Percentiles rank a stretch among this genome's conserved stretches.
These are phyloP conservation scores for Daphne laureola DNA, from an alignment of 441 rosid species.

Conservation along the genomic window DNA sequence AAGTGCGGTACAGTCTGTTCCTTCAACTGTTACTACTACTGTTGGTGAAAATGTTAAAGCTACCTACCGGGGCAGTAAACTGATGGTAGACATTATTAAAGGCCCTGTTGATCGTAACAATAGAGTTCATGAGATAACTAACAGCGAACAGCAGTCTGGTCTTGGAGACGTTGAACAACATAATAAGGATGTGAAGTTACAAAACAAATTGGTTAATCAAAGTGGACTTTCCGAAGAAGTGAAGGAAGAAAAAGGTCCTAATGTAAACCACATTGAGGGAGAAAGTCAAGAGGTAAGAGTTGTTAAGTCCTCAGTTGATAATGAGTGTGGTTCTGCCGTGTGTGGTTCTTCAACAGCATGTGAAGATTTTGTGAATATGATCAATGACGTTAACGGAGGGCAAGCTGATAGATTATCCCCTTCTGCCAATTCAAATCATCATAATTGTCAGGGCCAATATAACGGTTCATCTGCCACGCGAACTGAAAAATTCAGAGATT, in stretches of 20 bases:
- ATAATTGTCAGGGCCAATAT: slow-evolving; percentile 11
- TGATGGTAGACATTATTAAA: slow-evolving; percentile 19
- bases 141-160: slow-evolving; percentile 24
- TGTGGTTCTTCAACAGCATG: slow-evolving; percentile 14
- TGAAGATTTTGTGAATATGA: slow-evolving; percentile 14
- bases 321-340: slow-evolving; percentile 6
- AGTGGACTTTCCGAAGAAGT: slow-evolving; percentile 17
- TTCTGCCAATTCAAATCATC: slow-evolving; percentile 12
- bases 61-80: slow-evolving; percentile 17
- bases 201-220: slow-evolving; percentile 19
- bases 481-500: slow-evolving; percentile 17
- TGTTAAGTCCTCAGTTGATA: slow-evolving; percentile 1
- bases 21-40: slow-evolving; percentile 17
- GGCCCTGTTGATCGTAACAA: slow-evolving; percentile 17
- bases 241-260: slow-evolving; percentile 16
- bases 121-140: slow-evolving; percentile 15
- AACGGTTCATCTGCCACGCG: slow-evolving; percentile 11
- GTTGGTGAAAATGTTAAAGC: slow-evolving; percentile 27
- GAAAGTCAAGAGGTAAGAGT: slow-evolving; percentile 11
- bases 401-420: slow-evolving; percentile 19
- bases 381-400: slow-evolving; percentile 14
- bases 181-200: slow-evolving; percentile 18
- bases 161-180: slow-evolving; percentile 22
- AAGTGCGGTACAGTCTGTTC: slow-evolving; percentile 21
- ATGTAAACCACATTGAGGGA: slow-evolving; percentile 11